These are phyloP conservation scores for Hyphopichia fennica DNA, from an alignment of 1,139 yeast genomes.

Conservation along the genomic window DNA sequence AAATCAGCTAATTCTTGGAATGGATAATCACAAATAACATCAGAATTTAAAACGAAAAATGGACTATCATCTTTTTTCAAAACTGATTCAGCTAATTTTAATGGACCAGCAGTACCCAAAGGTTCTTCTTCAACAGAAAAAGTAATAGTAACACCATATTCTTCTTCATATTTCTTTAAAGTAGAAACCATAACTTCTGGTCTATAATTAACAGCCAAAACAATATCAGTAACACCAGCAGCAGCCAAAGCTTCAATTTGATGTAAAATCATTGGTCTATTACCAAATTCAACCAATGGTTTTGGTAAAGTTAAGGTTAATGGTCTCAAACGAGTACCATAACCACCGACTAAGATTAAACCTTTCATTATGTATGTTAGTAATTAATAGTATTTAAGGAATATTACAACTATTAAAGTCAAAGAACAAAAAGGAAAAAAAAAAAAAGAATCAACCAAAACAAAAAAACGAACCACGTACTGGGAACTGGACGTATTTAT, in stretches of 20 bases:
- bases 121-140: conserved; percentile 99
- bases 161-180: conserved; percentile 88
- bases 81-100: conserved; percentile 93
- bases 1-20: conserved; percentile 87
- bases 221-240: conserved; percentile 99
- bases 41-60: conserved; percentile 96
- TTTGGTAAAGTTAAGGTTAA: conserved; percentile 95
- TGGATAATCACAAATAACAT: conserved; percentile 98
- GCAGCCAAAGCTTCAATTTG: conserved; percentile 97
- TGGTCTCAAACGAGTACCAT: conserved; percentile 99
- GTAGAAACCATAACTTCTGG: conserved; percentile 99
- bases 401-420: conserved; percentile 2
- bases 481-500: too few species aligned
- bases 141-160: conserved; percentile 91
- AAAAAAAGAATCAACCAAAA: neutral
- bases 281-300: conserved; percentile 97
- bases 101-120: conserved; percentile 98
- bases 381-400: neutral
- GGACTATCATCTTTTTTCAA: conserved; percentile 95
- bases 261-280: conserved; percentile 96
- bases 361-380: conserved; percentile 71
- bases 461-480: too few species aligned
- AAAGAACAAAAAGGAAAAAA: conserved; percentile 2
- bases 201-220: conserved; percentile 97
- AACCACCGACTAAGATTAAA: conserved; percentile 97